These are phyloP conservation scores for Claviceps sp. DNA, from an alignment of 2,329 filamentous ascomycete species.

Conservation along the genomic window DNA sequence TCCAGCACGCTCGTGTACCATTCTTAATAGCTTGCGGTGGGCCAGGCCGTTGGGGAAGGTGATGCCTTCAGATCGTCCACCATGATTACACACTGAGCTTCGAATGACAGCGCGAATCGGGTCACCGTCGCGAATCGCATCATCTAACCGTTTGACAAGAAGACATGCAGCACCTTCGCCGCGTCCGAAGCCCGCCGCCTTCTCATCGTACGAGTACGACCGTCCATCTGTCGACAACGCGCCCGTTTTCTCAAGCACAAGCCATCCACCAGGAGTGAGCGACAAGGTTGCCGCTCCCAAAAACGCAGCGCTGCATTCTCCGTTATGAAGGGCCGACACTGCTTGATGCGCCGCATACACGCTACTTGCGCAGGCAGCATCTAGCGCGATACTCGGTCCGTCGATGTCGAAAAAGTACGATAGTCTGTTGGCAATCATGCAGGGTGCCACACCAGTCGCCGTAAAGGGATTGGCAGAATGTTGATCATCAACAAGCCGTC, in stretches of 20 bases:
- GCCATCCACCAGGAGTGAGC: slow-evolving; percentile 8
- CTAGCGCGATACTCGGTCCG: slow-evolving; percentile 16
- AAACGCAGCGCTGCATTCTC: slow-evolving; percentile 6
- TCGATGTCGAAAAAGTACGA: slow-evolving; percentile 11
- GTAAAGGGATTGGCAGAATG: background rate
- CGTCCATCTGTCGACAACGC: slow-evolving; percentile 14
- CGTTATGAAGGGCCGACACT: slow-evolving; percentile 7
- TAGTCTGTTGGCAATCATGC: slow-evolving; percentile 9
- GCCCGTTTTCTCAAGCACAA: slow-evolving; percentile 3
- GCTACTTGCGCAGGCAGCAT: slow-evolving; percentile 25
- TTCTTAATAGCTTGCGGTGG: slow-evolving; percentile 20
- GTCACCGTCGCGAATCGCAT: slow-evolving; percentile 29
- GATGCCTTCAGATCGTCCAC: slow-evolving; percentile 5
- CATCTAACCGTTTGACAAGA: slow-evolving; percentile 27
- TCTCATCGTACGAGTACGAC: slow-evolving; percentile 21
- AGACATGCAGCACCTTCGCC: slow-evolving; percentile 31
- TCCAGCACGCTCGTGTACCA: slow-evolving; percentile 20
- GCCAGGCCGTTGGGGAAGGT: slow-evolving; percentile 4
- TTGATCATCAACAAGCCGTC: background rate
- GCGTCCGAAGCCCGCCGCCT: slow-evolving; percentile 30
- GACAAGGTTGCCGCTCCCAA: slow-evolving; percentile 9
- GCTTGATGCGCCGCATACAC: slow-evolving; percentile 20
- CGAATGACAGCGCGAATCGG: slow-evolving; percentile 15
- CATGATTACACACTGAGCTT: slow-evolving; percentile 5
- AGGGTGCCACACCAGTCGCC: slow-evolving; percentile 4